These are phyloP conservation scores for Phaeotremella skinneri DNA, from an alignment of 768 basidiomycete genomes.

Conservation along the genomic window DNA sequence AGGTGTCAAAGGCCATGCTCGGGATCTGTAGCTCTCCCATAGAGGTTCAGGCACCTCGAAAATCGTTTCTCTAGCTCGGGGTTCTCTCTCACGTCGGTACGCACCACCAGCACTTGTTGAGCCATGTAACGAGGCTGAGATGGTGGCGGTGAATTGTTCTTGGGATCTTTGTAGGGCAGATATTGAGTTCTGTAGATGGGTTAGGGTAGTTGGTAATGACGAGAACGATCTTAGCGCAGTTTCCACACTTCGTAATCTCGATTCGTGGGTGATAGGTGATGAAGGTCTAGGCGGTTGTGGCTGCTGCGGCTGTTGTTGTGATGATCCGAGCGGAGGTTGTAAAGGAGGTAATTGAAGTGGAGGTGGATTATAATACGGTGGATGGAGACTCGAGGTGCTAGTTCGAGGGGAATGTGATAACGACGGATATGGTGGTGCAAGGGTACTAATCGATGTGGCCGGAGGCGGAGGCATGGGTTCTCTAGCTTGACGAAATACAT, in stretches of 20 bases:
- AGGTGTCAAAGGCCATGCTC: conserved; percentile 46
- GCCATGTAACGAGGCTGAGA: neutral
- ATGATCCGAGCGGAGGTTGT: conserved; percentile 3
- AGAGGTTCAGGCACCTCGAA: conserved; percentile 24
- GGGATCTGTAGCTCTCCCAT: conserved; percentile 37
- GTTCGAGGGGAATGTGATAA: neutral
- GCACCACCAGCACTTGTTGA: neutral
- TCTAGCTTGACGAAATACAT: conserved; percentile 29
- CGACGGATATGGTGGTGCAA: conserved; percentile 22
- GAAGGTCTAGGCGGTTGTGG: neutral
- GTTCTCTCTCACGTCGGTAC: neutral
- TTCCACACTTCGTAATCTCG: conserved; percentile 29
- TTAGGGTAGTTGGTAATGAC: conserved; percentile 15
- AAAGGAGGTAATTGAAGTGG: conserved; percentile 14
- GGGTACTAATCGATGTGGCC: conserved; percentile 24
- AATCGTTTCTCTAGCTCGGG: conserved; percentile 5
- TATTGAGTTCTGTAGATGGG: conserved; percentile 11
- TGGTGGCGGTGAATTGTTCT: conserved; percentile 9
- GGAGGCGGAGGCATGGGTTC: conserved; percentile 46
- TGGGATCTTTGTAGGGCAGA: conserved; percentile 18
- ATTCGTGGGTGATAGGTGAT: conserved; percentile 11
- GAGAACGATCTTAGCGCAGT: conserved; percentile 19
- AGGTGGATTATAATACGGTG: conserved; percentile 20
- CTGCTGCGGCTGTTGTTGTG: neutral
- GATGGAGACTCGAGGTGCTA: conserved; percentile 10